Evolutionary conservation across 805 yeast genomes (phyloP).

Genomic region (Kuraishia floccosa): DNA sequence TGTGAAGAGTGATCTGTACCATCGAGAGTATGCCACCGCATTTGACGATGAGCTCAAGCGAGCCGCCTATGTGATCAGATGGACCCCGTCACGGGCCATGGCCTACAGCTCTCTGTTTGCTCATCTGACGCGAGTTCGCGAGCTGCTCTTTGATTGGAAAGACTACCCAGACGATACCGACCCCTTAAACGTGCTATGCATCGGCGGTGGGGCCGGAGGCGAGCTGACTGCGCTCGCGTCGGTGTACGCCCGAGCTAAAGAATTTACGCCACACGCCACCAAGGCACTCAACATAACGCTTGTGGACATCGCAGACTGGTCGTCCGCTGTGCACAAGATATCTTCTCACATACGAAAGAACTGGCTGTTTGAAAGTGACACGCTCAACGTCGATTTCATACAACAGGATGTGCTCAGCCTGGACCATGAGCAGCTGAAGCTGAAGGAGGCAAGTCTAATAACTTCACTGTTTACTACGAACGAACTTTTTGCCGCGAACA

Average conservation of each 20-base stretch:
- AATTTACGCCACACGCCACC: background rate
- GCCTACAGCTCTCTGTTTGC: constrained; percentile 62
- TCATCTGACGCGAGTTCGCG: constrained; percentile 13
- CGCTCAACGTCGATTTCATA: constrained; percentile 19
- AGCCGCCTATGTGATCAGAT: constrained; percentile 68
- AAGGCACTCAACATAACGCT: constrained; percentile 30
- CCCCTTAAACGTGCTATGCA: constrained; percentile 35
- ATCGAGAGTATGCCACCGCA: constrained; percentile 62
- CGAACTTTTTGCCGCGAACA: constrained; percentile 67
- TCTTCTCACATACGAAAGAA: background rate
- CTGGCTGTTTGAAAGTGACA: constrained; percentile 5
- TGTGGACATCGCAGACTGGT: constrained; percentile 79
- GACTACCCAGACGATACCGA: constrained; percentile 5
- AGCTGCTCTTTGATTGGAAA: constrained; percentile 1
- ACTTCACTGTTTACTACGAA: constrained; percentile 80
- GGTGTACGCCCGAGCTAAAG: constrained; percentile 21
- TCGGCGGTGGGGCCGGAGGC: constrained; percentile 91
- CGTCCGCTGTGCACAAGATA: constrained; percentile 25
- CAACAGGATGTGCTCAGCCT: constrained; percentile 24
- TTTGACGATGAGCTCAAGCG: constrained; percentile 54
- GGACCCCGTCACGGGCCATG: constrained; percentile 79
- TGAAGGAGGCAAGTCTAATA: constrained; percentile 32
- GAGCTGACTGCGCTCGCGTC: constrained; percentile 61
- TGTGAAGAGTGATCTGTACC: constrained; percentile 60
- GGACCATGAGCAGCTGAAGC: constrained; percentile 11